Evolutionary conservation across 768 basidiomycete species (phyloP), one percentile per base, ranked within the genome.

Genomic region (Pisolithus microcarpus): DNA sequence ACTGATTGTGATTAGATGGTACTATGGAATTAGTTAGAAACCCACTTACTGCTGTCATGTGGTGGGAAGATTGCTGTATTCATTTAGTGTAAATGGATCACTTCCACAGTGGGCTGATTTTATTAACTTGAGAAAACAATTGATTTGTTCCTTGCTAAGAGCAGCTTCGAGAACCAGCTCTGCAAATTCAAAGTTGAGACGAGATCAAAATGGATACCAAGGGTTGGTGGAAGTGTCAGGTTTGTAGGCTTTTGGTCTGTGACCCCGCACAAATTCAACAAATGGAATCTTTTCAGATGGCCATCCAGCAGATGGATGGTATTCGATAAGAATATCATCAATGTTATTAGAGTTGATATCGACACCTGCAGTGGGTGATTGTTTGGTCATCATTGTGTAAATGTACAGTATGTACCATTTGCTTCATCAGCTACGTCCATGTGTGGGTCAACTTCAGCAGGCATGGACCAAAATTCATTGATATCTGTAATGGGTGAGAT

Each of bases 111-210:
- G 15, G 19, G 30, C 4, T 4, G 39, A 34, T 5, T 57, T 46
- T 16, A 65, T 19, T 3, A 69, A 45, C 16, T 47, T 46, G 28
- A 69, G 50, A 1, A 67, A 49, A 13, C 11, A 16, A 23, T 60
- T 55, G 0, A 55, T 56, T 52, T 61, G 52, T 1, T 43, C 38
- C 21, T 58, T 30, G 23, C 52, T 65, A 15, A 68, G 54, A 13
- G 53, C 43, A 10, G 55, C 55, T 16, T 65, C 53, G 1, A 63
- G 55, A 1, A 56, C 54, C n/a, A 69, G 43, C 34, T 67, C 58
- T 0, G 59, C 58, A 46, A 72, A 56, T 26, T 66, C 58, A 51
- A 70, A 71, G 45, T 72, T 63, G 6, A 59, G 24, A 6, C 52
- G 51, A 2, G 60, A 61, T 6, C 36, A 19, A 38, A 70, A 70